These are phyloP conservation scores for Corchorus olitorius DNA, from an alignment of 345 rosid species.

Conservation along the genomic window DNA sequence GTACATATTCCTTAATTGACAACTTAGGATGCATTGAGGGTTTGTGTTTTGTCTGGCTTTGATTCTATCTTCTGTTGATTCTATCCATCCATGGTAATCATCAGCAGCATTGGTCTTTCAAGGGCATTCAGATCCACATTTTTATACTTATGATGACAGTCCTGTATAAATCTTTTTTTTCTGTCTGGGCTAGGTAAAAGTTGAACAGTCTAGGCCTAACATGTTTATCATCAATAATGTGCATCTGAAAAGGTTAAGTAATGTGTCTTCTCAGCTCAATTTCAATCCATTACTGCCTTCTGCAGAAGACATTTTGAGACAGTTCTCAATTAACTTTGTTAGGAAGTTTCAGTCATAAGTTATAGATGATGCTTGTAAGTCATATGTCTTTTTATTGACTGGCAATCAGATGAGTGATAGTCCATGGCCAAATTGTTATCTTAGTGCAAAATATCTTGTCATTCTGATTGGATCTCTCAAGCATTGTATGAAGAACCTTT, in stretches of 20 bases:
- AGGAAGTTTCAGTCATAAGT: not conserved
- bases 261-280: not conserved
- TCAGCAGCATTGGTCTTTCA: not conserved
- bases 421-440: not conserved
- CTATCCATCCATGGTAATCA: not conserved
- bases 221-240: not conserved
- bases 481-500: not conserved
- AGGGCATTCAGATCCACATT: not conserved
- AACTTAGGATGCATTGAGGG: not conserved
- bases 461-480: too few relatives aligned
- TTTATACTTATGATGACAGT: not conserved
- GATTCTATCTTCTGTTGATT: not conserved
- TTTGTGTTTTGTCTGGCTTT: not conserved
- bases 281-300: not conserved
- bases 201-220: not conserved
- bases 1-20: constrained; percentile 5
- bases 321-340: not conserved
- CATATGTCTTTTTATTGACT: not conserved
- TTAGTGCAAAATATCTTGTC: not conserved
- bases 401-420: not conserved
- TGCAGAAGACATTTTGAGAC: not conserved
- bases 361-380: not conserved
- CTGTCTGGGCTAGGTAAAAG: not conserved
- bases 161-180: not conserved
- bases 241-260: not conserved